Base-by-base conservation (phyloP, 345 rosid species). In the Cochlearia excelsa region DNA sequence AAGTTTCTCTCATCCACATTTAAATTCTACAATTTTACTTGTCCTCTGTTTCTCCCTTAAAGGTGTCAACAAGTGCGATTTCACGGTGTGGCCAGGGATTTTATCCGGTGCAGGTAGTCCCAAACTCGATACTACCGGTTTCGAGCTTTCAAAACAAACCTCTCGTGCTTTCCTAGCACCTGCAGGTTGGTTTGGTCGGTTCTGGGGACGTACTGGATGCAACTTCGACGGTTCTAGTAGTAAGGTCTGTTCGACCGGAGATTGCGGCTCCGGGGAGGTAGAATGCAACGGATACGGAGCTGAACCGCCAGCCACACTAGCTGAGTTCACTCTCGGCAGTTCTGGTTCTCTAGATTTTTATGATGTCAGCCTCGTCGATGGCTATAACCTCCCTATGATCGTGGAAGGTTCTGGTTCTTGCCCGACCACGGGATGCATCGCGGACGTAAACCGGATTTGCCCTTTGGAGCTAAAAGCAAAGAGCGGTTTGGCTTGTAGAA, bases 311-410 rank as follows among this genome's bases (percentile, higher is more conserved):
- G 77, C 82, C 0, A 82, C 87, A 1, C 74, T 82, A 5, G 83
- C 82, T 0, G 90, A 84, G 51, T 78, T 84, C 61, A 84, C 79
- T 47, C 64, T 78, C 6, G 82, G 83, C 5, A 1, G n/a, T 37
- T 75, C 79, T n/a, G 82, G 82, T 0, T 75, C 79, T 2, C 72
- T 30, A 45, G 87, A 84, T 57, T 84, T 43, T 53, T 84, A 74
- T 9, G 85, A 84, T 31, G 87, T 80, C 0, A 80, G 87, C 33
- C 75, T 84, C 1, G 90, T 84, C 0, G 90, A 84, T 8, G 90
- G 90, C 10, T 82, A 80, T 65, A 84, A 84, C 61, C 55, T 84
- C 5, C 80, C 82, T 2, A 46, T 84, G 74, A 61, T 75, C 9
- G 79, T 84, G 27, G 77, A 72, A 6, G 73, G 83, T 7, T 74